Evolutionary conservation across 140 eudicot genomes (phyloP).

Genomic region (Stevia rebaudiana): DNA sequence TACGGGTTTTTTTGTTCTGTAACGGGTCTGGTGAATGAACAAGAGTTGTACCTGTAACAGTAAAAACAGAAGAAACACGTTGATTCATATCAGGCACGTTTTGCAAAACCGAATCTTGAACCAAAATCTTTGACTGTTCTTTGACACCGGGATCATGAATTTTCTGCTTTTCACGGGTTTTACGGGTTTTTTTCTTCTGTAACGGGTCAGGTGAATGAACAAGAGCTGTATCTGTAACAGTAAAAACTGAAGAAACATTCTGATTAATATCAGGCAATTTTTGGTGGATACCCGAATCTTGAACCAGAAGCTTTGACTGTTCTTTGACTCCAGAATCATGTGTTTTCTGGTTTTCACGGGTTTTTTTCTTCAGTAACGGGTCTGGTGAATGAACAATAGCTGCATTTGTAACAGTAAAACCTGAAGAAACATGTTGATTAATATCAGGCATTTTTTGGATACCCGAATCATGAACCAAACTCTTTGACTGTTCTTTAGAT

Average conservation of each 20-base stretch:
- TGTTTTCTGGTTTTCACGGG: conserved; percentile 3
- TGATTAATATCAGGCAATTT: conserved; percentile 16
- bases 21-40: conserved; percentile 34
- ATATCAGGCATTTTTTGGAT: conserved; percentile 22
- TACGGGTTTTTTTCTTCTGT: conserved; percentile 18
- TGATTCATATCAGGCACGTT: conserved; percentile 20
- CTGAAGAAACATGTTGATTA: conserved; percentile 25
- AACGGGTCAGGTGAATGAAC: conserved; percentile 33
- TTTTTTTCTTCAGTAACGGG: conserved; percentile 24
- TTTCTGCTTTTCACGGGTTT: too few relatives aligned
- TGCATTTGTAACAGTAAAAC: conserved; percentile 29
- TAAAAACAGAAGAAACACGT: conserved; percentile 27
- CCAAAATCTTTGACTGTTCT: conserved; percentile 22
- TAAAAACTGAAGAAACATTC: conserved; percentile 25
- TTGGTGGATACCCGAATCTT: conserved; percentile 32
- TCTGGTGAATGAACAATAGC: conserved; percentile 33
- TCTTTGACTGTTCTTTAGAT: conserved; percentile 24
- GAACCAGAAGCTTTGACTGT: conserved; percentile 26
- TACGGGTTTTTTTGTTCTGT: conserved; percentile 19
- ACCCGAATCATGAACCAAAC: conserved; percentile 36
- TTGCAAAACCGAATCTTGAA: conserved; percentile 41
- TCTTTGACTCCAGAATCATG: conserved; percentile 26
- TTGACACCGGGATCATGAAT: conserved; percentile 22
- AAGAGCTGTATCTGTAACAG: conserved; percentile 25
- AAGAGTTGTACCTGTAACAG: conserved; percentile 26